A percentile compares a stretch with the other conserved stretches of the same genome.
These are phyloP conservation scores for Triglochin maritima DNA, from an alignment of 106 monocot species.

Conservation along the genomic window DNA sequence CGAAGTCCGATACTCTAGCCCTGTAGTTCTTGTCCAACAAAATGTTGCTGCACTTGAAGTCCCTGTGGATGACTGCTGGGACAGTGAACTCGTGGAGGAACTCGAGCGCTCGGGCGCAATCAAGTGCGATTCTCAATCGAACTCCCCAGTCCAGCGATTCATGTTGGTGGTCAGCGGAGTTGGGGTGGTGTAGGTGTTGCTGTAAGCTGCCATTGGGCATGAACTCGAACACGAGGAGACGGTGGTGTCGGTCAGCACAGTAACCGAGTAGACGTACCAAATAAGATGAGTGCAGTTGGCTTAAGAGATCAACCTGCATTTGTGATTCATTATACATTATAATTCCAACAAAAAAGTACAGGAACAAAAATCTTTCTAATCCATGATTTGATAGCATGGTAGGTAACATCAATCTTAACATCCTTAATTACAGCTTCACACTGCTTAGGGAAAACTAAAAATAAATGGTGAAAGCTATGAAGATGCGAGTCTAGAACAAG, in stretches of 20 bases:
- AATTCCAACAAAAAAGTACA: slow-evolving; percentile 45
- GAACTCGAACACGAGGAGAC: slow-evolving; percentile 44
- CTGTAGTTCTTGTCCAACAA: slow-evolving; percentile 67
- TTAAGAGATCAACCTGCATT: slow-evolving; percentile 25
- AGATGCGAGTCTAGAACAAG: too few species aligned
- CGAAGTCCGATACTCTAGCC: slow-evolving; percentile 85
- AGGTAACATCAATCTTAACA: too few species aligned
- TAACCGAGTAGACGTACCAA: slow-evolving; percentile 21
- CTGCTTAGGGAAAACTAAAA: too few species aligned
- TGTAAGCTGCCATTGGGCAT: slow-evolving; percentile 77
- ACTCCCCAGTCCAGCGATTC: slow-evolving; percentile 51
- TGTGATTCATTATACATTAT: slow-evolving; percentile 48
- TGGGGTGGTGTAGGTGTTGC: slow-evolving; percentile 49
- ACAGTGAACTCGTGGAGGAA: slow-evolving; percentile 72
- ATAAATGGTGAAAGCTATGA: too few species aligned
- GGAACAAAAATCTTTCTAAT: slow-evolving; percentile 31
- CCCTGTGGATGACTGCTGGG: slow-evolving; percentile 85
- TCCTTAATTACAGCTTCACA: too few species aligned
- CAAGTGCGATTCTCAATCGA: slow-evolving; percentile 66
- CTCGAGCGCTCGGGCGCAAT: slow-evolving; percentile 79
- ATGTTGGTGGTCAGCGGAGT: background rate
- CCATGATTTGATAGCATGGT: background rate
- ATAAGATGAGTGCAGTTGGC: slow-evolving; percentile 14
- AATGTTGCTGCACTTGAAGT: slow-evolving; percentile 82
- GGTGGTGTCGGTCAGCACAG: slow-evolving; percentile 27